Base-by-base conservation (phyloP, 2,329 filamentous ascomycete genomes). In the Basipetospora chlamydospora region DNA sequence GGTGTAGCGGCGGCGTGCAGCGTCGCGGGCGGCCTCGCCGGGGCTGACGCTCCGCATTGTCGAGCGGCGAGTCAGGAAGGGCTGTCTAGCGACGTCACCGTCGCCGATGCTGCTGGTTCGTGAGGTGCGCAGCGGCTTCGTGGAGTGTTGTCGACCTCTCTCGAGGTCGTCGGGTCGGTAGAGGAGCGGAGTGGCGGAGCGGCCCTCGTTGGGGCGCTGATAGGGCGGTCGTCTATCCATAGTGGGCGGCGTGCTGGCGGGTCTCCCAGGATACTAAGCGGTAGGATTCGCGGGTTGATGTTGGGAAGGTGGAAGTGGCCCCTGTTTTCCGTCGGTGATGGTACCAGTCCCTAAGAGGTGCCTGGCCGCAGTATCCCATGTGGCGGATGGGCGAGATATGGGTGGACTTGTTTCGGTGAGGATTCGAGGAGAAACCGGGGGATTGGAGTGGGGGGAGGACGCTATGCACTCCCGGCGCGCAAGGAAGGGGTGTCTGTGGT, bases 31-130 rank as follows among this genome's bases (percentile, higher is more conserved):
- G 29, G 48, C 49, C 30, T 50, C 49, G 28, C 75, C 70, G n/a
- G 84, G 82, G 51, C 80, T 87, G 47, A 74, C 69, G 51, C 84
- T 86, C 49, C 80, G 76, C 59, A 93, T 77, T 10, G 79, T 79
- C 28, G 77, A 80, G 39, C 72, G 64, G 39, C 73, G 36, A 4
- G 36, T 33, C 29, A 38, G 30, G 29, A 33, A 33, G 16, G 35
- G 34, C 40, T 28, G 28, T 3, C 28, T 15, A n/a, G 16, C n/a
- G 32, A 9, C 21, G n/a, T n/a, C n/a, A n/a, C n/a, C n/a, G n/a
- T n/a, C n/a, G n/a, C n/a, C n/a, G n/a, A n/a, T n/a, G 26, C 26
- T 29, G 26, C 11, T 7, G 12, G 18, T 33, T n/a, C 13, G 8
- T 5, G 30, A 8, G 8, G n/a, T n/a, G 20, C 12, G 26, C 9